Conservation (phyloP, 176 grass and related monocot species). For the Chrysopogon serrulatus region DNA sequence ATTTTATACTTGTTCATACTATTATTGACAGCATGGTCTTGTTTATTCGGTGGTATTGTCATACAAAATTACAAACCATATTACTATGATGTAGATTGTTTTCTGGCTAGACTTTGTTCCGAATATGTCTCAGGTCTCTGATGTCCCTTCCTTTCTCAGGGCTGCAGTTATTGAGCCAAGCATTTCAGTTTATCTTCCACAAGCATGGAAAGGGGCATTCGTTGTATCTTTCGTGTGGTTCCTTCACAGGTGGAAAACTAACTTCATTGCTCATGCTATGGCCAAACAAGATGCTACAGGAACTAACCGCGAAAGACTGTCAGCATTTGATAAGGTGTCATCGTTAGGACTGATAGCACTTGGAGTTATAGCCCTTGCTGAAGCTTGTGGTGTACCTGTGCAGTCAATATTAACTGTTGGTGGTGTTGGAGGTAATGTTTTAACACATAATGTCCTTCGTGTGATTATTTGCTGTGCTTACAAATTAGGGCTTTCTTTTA, state of each 20-base stretch:
- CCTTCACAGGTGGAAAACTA: slow-evolving; percentile 71
- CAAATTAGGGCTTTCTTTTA: no score
- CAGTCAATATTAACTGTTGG: no score
- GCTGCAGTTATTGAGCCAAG: slow-evolving; percentile 44
- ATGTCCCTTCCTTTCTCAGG: slow-evolving; percentile 33
- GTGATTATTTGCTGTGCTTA: neutral
- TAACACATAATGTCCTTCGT: neutral
- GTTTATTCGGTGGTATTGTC: neutral
- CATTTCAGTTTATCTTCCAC: slow-evolving; percentile 40
- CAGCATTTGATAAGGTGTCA: slow-evolving; percentile 61
- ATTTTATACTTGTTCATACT: neutral
- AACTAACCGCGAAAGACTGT: slow-evolving; percentile 46
- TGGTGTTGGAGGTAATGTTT: no score
- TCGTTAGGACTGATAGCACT: slow-evolving; percentile 57
- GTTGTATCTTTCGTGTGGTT: slow-evolving; percentile 67
- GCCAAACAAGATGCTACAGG: slow-evolving; percentile 14
- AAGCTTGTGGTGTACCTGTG: no score
- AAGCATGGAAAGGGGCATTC: slow-evolving; percentile 41
- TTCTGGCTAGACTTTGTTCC: neutral
- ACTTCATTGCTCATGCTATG: slow-evolving; percentile 40
- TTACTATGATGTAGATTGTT: no score
- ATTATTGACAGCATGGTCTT: neutral
- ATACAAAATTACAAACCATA: neutral
- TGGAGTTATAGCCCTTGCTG: no score
- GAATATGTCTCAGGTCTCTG: neutral